Base-by-base conservation (phyloP, 768 basidiomycete species). In the Russula brevipes region DNA sequence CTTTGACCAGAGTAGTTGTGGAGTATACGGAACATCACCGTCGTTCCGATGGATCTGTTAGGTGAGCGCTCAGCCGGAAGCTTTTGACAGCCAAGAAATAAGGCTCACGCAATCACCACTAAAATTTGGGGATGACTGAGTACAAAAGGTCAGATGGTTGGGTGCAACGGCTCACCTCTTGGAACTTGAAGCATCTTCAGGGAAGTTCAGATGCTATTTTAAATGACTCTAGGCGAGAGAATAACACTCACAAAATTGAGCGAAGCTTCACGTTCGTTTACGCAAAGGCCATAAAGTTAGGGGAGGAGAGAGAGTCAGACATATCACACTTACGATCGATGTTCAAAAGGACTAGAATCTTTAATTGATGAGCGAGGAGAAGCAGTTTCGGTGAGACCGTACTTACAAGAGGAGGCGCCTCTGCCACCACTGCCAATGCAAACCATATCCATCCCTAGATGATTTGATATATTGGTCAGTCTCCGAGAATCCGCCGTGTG, bases 91-190 rank as follows among this genome's bases (percentile, higher is more conserved):
- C 6, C 1, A 4, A 31, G 30, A 47, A 12, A 50, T n/a, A 9
- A 10, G 11, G 41, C 60, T 61, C 54, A 61, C 60, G 61, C 61
- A 38, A 62, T 62, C 2, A 62, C 61, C 41, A 62, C 61, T 62
- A 19, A 46, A 6, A 57, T 31, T 7, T 11, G 19, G 14, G 12
- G 31, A 10, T 42, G 7, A 9, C 44, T 3, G 10, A 50, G 7
- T 39, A 39, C 38, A 42, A 24, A 35, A 35, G 2, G 7, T n/a
- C 31, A 36, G 33, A 8, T 53, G 3, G 30, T 24, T 24, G 24
- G 24, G 24, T 7, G 19, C 1, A 44, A 31, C n/a, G 16, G 14
- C 61, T 62, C 49, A 62, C 61, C 50, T 33, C 61, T 51, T 57
- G 61, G 61, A 19, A 57, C 19, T 46, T 62, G 55, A 39, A 57